These are phyloP conservation scores for Plantago elongata DNA, from an alignment of 257 asterid genomes.

Conservation along the genomic window DNA sequence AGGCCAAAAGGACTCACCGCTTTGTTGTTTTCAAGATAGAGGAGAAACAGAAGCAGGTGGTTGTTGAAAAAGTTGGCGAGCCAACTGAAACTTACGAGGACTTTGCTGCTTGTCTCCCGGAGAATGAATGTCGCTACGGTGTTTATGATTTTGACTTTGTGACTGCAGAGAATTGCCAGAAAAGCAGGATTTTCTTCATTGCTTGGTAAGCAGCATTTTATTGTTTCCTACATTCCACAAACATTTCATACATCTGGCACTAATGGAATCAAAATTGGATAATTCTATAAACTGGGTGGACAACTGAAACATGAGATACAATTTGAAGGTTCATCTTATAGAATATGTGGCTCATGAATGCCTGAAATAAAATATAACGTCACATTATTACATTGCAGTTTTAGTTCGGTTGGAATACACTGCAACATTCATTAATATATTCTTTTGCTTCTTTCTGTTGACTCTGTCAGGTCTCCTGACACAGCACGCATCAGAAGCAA, in stretches of 20 bases:
- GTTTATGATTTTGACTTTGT: constrained; percentile 59
- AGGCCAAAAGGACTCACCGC: constrained; percentile 50
- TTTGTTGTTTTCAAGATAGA: constrained; percentile 55
- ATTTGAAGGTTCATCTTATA: too few relatives aligned
- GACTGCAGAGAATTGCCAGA: constrained; percentile 56
- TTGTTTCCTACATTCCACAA: neutral
- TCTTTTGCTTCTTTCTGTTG: neutral
- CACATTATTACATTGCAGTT: neutral
- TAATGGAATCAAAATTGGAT: too few relatives aligned
- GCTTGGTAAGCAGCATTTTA: constrained; percentile 36
- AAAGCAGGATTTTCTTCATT: constrained; percentile 60
- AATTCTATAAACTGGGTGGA: too few relatives aligned
- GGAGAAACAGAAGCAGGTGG: constrained; percentile 53
- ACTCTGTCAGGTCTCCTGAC: constrained; percentile 51
- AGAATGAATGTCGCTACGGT: constrained; percentile 52
- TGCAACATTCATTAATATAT: neutral
- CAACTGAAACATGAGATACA: too few relatives aligned
- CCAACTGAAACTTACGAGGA: constrained; percentile 49
- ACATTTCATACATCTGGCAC: too few relatives aligned
- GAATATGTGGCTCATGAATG: too few relatives aligned
- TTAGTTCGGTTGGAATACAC: neutral
- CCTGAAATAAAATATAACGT: neutral
- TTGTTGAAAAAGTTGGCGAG: constrained; percentile 51
- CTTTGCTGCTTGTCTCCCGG: constrained; percentile 52
- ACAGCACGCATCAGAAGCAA: constrained; percentile 55